A percentile compares a stretch with the other conserved stretches of the same genome.
Conservation (phyloP, 2,329 filamentous ascomycete species). For the Tolypocladium ovalisporum region DNA sequence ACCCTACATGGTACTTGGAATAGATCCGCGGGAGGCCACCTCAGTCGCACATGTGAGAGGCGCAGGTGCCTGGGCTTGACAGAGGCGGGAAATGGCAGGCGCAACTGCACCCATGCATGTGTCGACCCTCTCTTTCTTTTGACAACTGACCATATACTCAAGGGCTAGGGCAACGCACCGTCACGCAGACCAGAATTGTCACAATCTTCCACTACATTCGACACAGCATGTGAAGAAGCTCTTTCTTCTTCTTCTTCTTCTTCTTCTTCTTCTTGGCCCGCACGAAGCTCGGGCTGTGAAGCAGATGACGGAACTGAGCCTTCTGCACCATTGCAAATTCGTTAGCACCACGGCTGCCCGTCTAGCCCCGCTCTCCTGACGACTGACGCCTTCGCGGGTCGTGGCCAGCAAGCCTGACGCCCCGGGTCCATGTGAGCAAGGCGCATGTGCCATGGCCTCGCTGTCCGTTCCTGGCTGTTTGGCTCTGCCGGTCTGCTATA, state of each 20-base stretch:
- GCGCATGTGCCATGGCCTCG: not conserved
- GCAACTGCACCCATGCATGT: not conserved
- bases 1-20: not conserved
- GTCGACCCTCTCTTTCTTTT: not conserved
- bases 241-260: too few relatives aligned
- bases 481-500: not conserved
- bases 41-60: not conserved
- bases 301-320: not conserved
- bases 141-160: not conserved
- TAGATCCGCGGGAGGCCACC: not conserved
- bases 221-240: not conserved
- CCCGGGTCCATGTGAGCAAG: not conserved
- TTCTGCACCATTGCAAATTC: not conserved
- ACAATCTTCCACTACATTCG: not conserved
- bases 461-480: too few relatives aligned
- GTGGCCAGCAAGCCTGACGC: not conserved
- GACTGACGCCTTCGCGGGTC: not conserved
- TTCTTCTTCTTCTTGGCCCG: not conserved
- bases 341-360: not conserved
- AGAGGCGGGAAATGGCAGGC: not conserved
- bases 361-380: not conserved
- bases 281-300: not conserved
- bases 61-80: too few relatives aligned
- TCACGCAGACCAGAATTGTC: not conserved
- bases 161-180: not conserved